phyloP scores from a whole-genome alignment of 495 filamentous ascomycete genomes.

The Amphirosellinia nigrospora region DNA sequence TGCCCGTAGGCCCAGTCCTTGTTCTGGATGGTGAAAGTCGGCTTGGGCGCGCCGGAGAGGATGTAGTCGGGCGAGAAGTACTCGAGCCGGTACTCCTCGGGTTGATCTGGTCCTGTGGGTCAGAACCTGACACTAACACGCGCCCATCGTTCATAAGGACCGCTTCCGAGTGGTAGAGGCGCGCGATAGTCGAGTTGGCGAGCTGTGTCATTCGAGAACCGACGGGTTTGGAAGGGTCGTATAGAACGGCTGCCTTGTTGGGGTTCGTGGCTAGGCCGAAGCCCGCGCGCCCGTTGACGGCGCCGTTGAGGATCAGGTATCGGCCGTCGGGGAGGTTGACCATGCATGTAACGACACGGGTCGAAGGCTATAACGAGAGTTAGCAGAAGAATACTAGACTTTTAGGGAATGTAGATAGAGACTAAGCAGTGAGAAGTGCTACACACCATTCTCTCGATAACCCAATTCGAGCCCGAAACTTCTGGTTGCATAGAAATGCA shows the following conservation, averaged over 20 bases:
- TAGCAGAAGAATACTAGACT: background rate
- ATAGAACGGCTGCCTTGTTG: conserved; percentile 55
- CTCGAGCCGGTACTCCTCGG: conserved; percentile 56
- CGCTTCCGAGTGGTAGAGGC: conserved; percentile 57
- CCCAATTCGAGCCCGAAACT: conserved; percentile 46
- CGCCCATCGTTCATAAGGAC: conserved; percentile 55
- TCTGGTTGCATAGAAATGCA: conserved; percentile 58
- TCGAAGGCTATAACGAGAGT: conserved; percentile 39
- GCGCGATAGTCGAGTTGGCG: conserved; percentile 55
- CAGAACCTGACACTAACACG: conserved; percentile 57
- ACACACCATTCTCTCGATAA: conserved; percentile 52
- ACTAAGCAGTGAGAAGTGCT: no score
- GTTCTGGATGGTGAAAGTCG: conserved; percentile 38
- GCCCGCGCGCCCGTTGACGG: conserved; percentile 51
- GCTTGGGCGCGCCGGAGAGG: conserved; percentile 38
- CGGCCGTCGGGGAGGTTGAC: conserved; percentile 56
- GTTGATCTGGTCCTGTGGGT: conserved; percentile 47
- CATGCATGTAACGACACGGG: conserved; percentile 57
- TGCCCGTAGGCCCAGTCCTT: conserved; percentile 45
- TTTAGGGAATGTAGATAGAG: background rate
- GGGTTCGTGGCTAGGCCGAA: conserved; percentile 51
- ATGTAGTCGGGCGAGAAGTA: conserved; percentile 58
- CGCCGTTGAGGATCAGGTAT: conserved; percentile 57
- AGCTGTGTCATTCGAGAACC: conserved; percentile 53
- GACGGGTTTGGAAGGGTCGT: conserved; percentile 53